Conservation (phyloP, 2,329 filamentous ascomycete species). For the Xylariomycetidae sp. region DNA sequence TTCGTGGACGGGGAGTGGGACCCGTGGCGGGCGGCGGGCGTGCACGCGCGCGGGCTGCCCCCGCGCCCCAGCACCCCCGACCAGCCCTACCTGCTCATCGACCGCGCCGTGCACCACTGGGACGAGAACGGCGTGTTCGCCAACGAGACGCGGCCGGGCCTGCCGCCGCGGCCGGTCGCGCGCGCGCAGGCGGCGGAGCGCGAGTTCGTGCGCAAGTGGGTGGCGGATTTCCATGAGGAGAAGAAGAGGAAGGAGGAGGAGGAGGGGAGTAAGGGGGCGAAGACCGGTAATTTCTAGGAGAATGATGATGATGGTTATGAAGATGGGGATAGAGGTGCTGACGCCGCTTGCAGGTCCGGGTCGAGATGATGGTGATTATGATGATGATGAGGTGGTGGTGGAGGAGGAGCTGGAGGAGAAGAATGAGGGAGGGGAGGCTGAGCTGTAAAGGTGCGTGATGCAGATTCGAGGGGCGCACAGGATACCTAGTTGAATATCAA, state of each 20-base stretch:
- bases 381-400: too few relatives aligned
- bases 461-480: too few relatives aligned
- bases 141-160: slow-evolving; percentile 50
- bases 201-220: slow-evolving; percentile 60
- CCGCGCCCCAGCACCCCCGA: slow-evolving; percentile 52
- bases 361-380: too few relatives aligned
- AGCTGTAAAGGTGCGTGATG: too few relatives aligned
- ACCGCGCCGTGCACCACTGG: slow-evolving; percentile 70
- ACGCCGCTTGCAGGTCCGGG: too few relatives aligned
- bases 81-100: slow-evolving; percentile 69
- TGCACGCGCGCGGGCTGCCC: slow-evolving; percentile 58
- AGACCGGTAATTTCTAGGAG: slow-evolving; percentile 3
- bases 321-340: too few relatives aligned
- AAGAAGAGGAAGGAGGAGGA: slow-evolving; percentile 6
- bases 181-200: slow-evolving; percentile 53
- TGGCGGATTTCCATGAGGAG: slow-evolving; percentile 48
- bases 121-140: slow-evolving; percentile 64
- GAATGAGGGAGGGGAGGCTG: too few relatives aligned
- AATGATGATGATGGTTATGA: slow-evolving; percentile 26
- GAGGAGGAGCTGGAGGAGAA: too few relatives aligned
- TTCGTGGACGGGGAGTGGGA: slow-evolving; percentile 73
- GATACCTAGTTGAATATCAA: too few relatives aligned
- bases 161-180: slow-evolving; percentile 54
- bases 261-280: slow-evolving; percentile 2
- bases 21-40: slow-evolving; percentile 71